A percentile compares a stretch with the other conserved stretches of the same genome.
Conservation (phyloP, 164 flowering plant genomes). For the Vitis rupestris region DNA sequence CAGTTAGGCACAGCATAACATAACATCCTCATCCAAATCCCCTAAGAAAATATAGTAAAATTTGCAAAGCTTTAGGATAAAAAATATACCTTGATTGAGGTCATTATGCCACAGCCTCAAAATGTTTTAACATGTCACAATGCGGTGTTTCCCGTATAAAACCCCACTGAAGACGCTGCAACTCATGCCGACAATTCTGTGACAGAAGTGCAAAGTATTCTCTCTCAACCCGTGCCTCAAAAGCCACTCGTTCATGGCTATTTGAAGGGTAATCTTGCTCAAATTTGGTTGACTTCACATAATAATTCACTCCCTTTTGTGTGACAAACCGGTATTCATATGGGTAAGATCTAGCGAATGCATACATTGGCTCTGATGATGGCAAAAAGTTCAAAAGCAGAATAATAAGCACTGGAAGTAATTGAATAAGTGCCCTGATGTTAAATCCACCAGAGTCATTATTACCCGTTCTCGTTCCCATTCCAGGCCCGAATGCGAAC, state of each 20-base stretch:
- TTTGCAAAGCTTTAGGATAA: background rate
- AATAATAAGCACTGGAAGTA: constrained; percentile 71
- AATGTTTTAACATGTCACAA: constrained; percentile 68
- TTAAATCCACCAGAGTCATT: constrained; percentile 48
- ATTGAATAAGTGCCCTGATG: constrained; percentile 50
- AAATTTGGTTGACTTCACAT: constrained; percentile 59
- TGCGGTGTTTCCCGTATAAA: constrained; percentile 54
- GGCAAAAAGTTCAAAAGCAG: constrained; percentile 66
- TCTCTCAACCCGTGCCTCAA: constrained; percentile 57
- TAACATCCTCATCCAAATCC: background rate
- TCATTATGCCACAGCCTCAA: constrained; percentile 39
- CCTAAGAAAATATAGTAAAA: background rate
- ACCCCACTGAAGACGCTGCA: constrained; percentile 83
- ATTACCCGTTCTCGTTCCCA: constrained; percentile 49
- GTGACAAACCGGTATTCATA: constrained; percentile 49
- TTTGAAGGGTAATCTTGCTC: constrained; percentile 65
- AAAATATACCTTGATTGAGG: constrained; percentile 22
- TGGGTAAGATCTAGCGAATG: constrained; percentile 46
- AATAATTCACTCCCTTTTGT: constrained; percentile 62
- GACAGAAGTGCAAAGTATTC: constrained; percentile 52
- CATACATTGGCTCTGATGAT: constrained; percentile 64
- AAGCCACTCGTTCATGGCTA: constrained; percentile 36
- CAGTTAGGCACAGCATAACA: too few relatives aligned
- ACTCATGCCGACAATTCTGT: constrained; percentile 70
- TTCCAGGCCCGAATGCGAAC: constrained; percentile 61